These are phyloP conservation scores for Pseudocercospora pini-densiflorae DNA, from an alignment of 2,329 filamentous ascomycete genomes.

Conservation along the genomic window DNA sequence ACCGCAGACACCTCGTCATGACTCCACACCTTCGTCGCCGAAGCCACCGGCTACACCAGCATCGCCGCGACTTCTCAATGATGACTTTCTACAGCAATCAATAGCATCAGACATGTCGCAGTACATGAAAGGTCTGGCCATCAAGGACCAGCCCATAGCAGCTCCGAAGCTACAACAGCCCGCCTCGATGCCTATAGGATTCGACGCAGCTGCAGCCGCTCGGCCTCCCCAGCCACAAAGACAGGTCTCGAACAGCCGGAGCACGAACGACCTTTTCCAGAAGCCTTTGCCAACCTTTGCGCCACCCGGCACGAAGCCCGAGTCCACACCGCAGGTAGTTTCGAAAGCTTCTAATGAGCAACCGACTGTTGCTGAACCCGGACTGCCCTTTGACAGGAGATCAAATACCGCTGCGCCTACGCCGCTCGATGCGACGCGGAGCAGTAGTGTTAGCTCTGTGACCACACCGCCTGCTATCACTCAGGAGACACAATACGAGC, in stretches of 20 bases:
- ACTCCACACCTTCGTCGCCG: conserved; percentile 38
- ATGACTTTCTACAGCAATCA: conserved; percentile 55
- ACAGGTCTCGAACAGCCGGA: conserved; percentile 15
- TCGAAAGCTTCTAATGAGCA: neutral
- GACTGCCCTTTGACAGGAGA: conserved; percentile 2
- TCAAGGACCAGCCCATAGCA: conserved; percentile 39
- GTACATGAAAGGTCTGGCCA: conserved; percentile 42
- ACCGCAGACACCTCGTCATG: conserved; percentile 35
- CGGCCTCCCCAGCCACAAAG: conserved; percentile 15
- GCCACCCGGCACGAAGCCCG: conserved; percentile 22
- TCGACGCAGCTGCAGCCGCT: conserved; percentile 19
- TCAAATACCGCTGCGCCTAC: neutral
- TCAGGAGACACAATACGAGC: conserved; percentile 15
- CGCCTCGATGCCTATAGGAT: conserved; percentile 7
- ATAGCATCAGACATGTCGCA: conserved; percentile 51
- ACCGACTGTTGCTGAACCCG: conserved; percentile 15
- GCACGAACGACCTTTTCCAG: conserved; percentile 38
- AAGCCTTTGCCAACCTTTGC: conserved; percentile 40
- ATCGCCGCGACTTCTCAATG: conserved; percentile 41
- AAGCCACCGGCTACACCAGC: conserved; percentile 40
- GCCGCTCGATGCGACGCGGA: conserved; percentile 17
- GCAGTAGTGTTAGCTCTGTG: neutral
- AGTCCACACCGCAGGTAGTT: neutral
- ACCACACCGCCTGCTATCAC: neutral
- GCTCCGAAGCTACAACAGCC: conserved; percentile 28